phyloP scores from a whole-genome alignment of 192 early-diverging fungal genomes.

The Linnemannia exigua region DNA sequence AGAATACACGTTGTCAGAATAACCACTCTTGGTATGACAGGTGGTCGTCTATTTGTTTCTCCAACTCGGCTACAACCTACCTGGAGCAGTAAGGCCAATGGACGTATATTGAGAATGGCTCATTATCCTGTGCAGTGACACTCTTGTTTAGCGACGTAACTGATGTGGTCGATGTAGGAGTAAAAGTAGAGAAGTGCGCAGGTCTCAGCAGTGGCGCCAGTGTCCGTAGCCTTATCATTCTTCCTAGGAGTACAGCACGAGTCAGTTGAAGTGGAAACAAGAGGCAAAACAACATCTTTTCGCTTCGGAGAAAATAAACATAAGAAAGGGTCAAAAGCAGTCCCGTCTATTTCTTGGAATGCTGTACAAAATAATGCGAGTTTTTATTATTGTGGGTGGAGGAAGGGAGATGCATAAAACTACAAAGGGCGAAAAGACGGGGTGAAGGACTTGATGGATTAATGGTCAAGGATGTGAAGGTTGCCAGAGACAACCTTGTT shows the following conservation, averaged over 20 bases:
- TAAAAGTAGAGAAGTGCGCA: not conserved
- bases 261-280: not conserved
- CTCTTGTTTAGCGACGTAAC: not conserved
- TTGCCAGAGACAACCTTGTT: conserved; percentile 99
- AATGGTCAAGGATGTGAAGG: conserved; percentile 86
- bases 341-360: not conserved
- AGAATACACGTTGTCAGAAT: not conserved
- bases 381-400: not conserved
- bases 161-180: not conserved
- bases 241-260: not conserved
- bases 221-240: not conserved
- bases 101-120: conserved; percentile 65
- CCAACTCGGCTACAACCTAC: conserved; percentile 13
- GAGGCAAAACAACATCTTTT: not conserved
- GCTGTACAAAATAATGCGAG: conserved; percentile 9
- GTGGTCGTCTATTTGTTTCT: too few species aligned
- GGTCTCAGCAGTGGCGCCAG: not conserved
- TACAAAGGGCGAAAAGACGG: conserved; percentile 61
- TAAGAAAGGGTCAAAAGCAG: not conserved
- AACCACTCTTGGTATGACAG: too few species aligned
- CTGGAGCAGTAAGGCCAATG: conserved; percentile 73
- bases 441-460: conserved; percentile 40
- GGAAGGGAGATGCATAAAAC: not conserved
- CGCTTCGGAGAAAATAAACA: not conserved
- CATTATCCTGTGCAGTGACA: not conserved